Percentiles rank a stretch among this genome's conserved stretches.
phyloP scores from a whole-genome alignment of 345 rosid genomes.

The Kandelia obovata region DNA sequence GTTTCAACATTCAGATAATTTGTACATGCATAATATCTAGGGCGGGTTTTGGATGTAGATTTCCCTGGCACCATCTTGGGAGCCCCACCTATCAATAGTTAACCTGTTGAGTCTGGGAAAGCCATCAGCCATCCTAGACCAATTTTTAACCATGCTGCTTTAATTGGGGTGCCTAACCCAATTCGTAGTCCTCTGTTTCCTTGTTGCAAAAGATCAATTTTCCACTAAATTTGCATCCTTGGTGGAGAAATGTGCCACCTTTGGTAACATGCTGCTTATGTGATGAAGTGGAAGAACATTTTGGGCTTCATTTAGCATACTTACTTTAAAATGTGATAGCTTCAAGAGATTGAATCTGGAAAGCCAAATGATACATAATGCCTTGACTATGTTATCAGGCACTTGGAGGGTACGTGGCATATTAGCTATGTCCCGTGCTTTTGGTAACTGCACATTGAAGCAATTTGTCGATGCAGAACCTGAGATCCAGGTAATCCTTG shows the following conservation, averaged over 20 bases:
- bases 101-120: neutral
- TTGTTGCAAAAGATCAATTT: neutral
- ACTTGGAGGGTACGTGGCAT: slow-evolving; percentile 99
- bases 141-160: neutral
- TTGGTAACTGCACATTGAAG: slow-evolving; percentile 97
- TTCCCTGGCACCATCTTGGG: neutral
- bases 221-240: too few species aligned
- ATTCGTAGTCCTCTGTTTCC: neutral
- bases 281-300: neutral
- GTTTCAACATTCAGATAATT: neutral
- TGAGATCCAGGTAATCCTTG: slow-evolving; percentile 76
- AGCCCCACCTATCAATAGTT: neutral
- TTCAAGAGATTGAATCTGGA: neutral
- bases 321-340: neutral
- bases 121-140: neutral
- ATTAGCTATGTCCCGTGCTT: slow-evolving; percentile 96
- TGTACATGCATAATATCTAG: neutral
- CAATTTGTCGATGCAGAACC: slow-evolving; percentile 96
- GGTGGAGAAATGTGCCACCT: neutral
- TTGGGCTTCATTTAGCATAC: neutral
- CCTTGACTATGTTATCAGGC: slow-evolving; percentile 44
- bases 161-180: neutral
- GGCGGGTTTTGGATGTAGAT: neutral
- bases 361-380: neutral
- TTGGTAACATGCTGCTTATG: neutral